Evolutionary conservation across 129 eudicot genomes (phyloP).

Genomic region (Smallanthus sonchifolius): DNA sequence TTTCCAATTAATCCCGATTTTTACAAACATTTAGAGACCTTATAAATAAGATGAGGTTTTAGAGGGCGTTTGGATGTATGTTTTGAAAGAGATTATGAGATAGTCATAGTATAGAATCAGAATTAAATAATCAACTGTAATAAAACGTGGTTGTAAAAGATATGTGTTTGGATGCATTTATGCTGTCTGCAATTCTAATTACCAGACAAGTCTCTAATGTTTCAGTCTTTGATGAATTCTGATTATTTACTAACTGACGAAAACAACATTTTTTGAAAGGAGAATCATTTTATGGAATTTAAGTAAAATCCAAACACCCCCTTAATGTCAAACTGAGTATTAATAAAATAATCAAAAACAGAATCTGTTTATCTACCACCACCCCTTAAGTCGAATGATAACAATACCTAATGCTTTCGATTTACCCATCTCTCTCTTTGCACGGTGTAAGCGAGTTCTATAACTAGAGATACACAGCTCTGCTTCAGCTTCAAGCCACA

Average conservation of each 20-base stretch:
- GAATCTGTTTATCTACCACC: too few relatives aligned
- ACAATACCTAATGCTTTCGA: conserved; percentile 25
- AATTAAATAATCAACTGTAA: not conserved
- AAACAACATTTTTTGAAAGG: not conserved
- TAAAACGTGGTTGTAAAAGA: not conserved
- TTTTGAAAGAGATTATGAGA: not conserved
- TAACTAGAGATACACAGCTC: conserved; percentile 55
- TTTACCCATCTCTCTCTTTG: conserved; percentile 58
- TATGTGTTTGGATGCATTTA: not conserved
- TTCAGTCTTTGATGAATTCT: not conserved
- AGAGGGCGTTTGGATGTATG: not conserved
- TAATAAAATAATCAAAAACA: too few relatives aligned
- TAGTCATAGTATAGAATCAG: not conserved
- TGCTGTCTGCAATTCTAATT: not conserved
- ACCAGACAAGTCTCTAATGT: not conserved
- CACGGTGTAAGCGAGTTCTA: conserved; percentile 61
- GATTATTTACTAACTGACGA: not conserved
- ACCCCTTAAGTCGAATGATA: not conserved
- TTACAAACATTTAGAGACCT: too few relatives aligned
- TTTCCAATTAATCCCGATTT: too few relatives aligned
- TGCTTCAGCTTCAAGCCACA: conserved; percentile 97
- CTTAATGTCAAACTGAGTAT: not conserved
- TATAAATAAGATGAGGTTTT: not conserved
- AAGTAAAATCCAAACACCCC: not conserved
- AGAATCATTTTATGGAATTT: not conserved